phyloP scores from a whole-genome alignment of 2,329 filamentous ascomycete genomes.

The Plenodomus biglobosus region DNA sequence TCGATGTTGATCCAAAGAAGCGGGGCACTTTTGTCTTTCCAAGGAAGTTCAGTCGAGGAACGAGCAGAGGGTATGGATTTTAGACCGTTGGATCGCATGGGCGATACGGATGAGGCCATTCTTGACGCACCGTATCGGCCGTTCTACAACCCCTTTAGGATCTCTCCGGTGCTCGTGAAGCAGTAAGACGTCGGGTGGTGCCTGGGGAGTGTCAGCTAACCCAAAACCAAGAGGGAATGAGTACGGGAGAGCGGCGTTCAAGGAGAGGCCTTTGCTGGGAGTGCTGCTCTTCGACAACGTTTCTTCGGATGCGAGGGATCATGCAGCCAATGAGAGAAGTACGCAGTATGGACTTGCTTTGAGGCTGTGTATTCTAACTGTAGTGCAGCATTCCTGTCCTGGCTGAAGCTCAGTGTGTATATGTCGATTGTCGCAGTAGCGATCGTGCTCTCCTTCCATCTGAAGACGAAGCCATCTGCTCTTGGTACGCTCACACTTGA shows the following conservation, averaged over 20 bases:
- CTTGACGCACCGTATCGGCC: conserved; percentile 51
- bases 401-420: conserved; percentile 84
- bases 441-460: conserved; percentile 90
- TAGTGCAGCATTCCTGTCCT: conserved; percentile 72
- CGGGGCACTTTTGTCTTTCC: neutral
- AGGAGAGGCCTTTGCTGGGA: conserved; percentile 63
- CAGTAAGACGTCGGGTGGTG: conserved; percentile 31
- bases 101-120: conserved; percentile 34
- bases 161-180: conserved; percentile 52
- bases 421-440: conserved; percentile 88
- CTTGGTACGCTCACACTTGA: conserved; percentile 14
- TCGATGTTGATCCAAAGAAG: neutral
- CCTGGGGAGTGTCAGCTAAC: neutral
- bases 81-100: conserved; percentile 28
- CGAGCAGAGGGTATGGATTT: conserved; percentile 43
- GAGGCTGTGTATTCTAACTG: neutral
- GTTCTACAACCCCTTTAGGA: conserved; percentile 53
- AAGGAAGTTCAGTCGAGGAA: too few species aligned
- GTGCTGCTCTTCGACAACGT: conserved; percentile 74
- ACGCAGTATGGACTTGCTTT: conserved; percentile 8
- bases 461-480: conserved; percentile 66
- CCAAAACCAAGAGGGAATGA: conserved; percentile 42
- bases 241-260: conserved; percentile 55
- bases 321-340: conserved; percentile 77
- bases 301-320: conserved; percentile 72